Conservation (phyloP, 2,329 filamentous ascomycete species). For the Monilinia aucupariae region DNA sequence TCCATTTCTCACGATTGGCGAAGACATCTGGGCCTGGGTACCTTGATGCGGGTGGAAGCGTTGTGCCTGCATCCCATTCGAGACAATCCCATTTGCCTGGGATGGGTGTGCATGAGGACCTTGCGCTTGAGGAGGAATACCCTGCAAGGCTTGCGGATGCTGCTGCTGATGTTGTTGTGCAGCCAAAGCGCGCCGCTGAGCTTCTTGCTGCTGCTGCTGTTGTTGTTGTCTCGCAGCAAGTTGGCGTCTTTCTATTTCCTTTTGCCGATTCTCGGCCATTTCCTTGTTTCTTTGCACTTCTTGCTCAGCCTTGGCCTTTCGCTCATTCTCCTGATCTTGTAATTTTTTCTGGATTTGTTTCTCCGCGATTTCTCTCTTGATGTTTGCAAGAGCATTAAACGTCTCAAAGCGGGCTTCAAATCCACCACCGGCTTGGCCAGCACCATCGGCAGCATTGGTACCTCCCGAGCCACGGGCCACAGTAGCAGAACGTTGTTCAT, state of each 20-base stretch:
- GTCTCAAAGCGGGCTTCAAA: slow-evolving; percentile 85
- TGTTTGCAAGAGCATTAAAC: slow-evolving; percentile 86
- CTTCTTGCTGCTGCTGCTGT: slow-evolving; percentile 36
- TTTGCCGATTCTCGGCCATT: slow-evolving; percentile 31
- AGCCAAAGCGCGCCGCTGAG: slow-evolving; percentile 36
- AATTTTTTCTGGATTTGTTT: slow-evolving; percentile 71
- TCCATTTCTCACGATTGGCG: slow-evolving; percentile 59
- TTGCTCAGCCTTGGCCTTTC: slow-evolving; percentile 44
- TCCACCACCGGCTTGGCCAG: slow-evolving; percentile 65
- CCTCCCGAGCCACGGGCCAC: slow-evolving; percentile 52
- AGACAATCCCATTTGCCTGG: slow-evolving; percentile 39
- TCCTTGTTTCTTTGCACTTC: slow-evolving; percentile 42
- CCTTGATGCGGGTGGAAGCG: slow-evolving; percentile 43
- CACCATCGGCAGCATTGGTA: slow-evolving; percentile 58
- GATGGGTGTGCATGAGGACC: slow-evolving; percentile 42
- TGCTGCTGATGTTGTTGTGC: slow-evolving; percentile 39
- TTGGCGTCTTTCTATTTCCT: slow-evolving; percentile 32
- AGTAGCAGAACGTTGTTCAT: slow-evolving; percentile 68
- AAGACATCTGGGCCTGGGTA: slow-evolving; percentile 59
- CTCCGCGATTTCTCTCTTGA: slow-evolving; percentile 71
- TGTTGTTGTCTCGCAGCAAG: slow-evolving; percentile 25
- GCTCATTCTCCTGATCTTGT: slow-evolving; percentile 47
- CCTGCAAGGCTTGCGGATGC: slow-evolving; percentile 24
- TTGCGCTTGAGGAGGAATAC: slow-evolving; percentile 28
- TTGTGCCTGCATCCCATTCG: slow-evolving; percentile 37